Evolutionary conservation across 169 alveolate genomes (phyloP).

Genomic region (Plasmodium berghei): DNA sequence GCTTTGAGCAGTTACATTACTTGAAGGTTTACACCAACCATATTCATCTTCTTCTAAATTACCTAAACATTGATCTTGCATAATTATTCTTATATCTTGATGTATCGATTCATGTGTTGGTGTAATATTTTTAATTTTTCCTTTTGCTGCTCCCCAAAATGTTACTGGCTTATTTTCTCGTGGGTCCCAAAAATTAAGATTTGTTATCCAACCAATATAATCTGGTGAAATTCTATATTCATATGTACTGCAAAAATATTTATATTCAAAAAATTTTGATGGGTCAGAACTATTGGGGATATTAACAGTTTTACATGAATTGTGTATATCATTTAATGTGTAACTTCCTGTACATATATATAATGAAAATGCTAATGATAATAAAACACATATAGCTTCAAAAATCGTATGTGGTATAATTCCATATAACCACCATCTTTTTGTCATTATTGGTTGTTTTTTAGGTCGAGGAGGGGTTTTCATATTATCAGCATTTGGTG

Average conservation of each 20-base stretch:
- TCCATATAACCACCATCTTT: slow-evolving; percentile 93
- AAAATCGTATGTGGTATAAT: slow-evolving; percentile 92
- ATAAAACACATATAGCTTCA: slow-evolving; percentile 90
- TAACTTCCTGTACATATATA: slow-evolving; percentile 90
- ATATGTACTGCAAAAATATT: slow-evolving; percentile 89
- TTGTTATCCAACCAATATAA: slow-evolving; percentile 92
- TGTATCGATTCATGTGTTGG: slow-evolving; percentile 64
- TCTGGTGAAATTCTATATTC: slow-evolving; percentile 86
- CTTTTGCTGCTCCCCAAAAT: slow-evolving; percentile 89
- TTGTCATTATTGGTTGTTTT: slow-evolving; percentile 92
- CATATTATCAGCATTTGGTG: slow-evolving; percentile 92
- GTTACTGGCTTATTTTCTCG: slow-evolving; percentile 79
- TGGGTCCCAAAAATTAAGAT: slow-evolving; percentile 88
- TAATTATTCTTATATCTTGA: slow-evolving; percentile 77
- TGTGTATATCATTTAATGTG: slow-evolving; percentile 80
- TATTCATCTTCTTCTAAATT: slow-evolving; percentile 67
- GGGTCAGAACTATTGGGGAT: slow-evolving; percentile 35
- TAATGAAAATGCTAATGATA: slow-evolving; percentile 88
- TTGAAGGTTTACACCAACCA: slow-evolving; percentile 80
- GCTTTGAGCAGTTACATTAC: slow-evolving; percentile 10
- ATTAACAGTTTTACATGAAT: slow-evolving; percentile 81
- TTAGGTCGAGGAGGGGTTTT: slow-evolving; percentile 91
- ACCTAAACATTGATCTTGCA: slow-evolving; percentile 64
- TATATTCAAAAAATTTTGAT: slow-evolving; percentile 45
- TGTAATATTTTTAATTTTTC: slow-evolving; percentile 74